phyloP scores from a whole-genome alignment of 2,329 filamentous ascomycete species.

The Penicillium sp. region DNA sequence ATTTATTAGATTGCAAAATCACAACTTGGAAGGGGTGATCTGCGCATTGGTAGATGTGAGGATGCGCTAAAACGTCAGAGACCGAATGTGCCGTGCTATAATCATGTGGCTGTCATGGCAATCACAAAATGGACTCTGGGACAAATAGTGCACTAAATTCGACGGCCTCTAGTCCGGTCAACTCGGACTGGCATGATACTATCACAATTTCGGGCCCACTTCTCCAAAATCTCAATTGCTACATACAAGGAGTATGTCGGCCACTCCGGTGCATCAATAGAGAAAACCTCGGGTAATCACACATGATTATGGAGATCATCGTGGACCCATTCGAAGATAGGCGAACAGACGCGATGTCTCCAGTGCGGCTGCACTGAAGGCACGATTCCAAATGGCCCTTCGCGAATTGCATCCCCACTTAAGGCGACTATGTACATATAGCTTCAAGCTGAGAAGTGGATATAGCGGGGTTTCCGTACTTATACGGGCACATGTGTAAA shows the following conservation, averaged over 20 bases:
- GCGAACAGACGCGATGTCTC: constrained; percentile 13
- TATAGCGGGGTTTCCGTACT: background rate
- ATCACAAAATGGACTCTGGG: background rate
- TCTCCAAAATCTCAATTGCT: background rate
- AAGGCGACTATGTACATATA: background rate
- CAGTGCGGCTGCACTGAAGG: constrained; percentile 5
- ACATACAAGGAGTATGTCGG: background rate
- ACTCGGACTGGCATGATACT: background rate
- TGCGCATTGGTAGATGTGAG: background rate
- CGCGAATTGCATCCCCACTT: background rate
- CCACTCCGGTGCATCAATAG: background rate
- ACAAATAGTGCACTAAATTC: background rate
- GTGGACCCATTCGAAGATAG: constrained; percentile 3
- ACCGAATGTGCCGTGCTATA: background rate
- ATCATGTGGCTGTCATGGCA: background rate
- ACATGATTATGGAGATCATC: background rate
- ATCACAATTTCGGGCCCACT: constrained; percentile 4
- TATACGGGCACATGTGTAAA: too few relatives aligned
- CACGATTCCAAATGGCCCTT: constrained; percentile 6
- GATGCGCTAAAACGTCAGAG: background rate
- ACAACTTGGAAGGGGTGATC: background rate
- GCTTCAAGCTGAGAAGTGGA: constrained; percentile 4
- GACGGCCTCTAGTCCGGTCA: background rate
- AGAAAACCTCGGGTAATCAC: background rate
- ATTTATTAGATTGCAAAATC: background rate